Evolutionary conservation across 2,329 filamentous ascomycete species (phyloP).

Genomic region (Zalaria sp.): DNA sequence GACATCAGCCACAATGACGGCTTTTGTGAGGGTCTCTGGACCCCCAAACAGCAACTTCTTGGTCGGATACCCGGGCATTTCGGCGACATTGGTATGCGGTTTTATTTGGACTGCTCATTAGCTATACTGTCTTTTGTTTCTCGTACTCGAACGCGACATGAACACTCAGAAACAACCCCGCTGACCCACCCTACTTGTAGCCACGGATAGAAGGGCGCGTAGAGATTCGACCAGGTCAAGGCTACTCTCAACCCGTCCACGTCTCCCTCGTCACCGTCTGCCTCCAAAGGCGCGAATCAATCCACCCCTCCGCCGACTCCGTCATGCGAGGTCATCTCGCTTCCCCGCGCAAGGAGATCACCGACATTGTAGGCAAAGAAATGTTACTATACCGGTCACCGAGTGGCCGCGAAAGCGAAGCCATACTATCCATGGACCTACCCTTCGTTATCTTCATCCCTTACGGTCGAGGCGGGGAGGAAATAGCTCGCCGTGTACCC

Average conservation of each 20-base stretch:
- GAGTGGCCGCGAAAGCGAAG: slow-evolving; percentile 71
- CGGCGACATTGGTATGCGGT: slow-evolving; percentile 72
- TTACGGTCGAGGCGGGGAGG: slow-evolving; percentile 79
- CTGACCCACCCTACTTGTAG: slow-evolving; percentile 30
- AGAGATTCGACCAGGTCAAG: slow-evolving; percentile 77
- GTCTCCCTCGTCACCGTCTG: slow-evolving; percentile 90
- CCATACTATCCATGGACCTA: slow-evolving; percentile 87
- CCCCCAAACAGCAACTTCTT: slow-evolving; percentile 94
- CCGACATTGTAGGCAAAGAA: slow-evolving; percentile 90
- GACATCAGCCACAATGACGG: slow-evolving; percentile 23
- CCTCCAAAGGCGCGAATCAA: slow-evolving; percentile 84
- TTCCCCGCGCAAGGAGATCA: slow-evolving; percentile 77
- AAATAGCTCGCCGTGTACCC: slow-evolving; percentile 77
- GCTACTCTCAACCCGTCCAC: slow-evolving; percentile 76
- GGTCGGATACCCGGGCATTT: slow-evolving; percentile 95
- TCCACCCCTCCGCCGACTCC: slow-evolving; percentile 91
- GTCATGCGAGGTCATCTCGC: slow-evolving; percentile 84
- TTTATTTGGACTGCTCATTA: not conserved
- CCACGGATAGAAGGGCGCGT: slow-evolving; percentile 96
- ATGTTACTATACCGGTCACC: slow-evolving; percentile 81
- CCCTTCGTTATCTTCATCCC: slow-evolving; percentile 97
- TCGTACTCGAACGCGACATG: not conserved
- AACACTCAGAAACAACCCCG: not conserved
- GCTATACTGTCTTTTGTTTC: not conserved
- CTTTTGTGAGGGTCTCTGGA: slow-evolving; percentile 90